Conservation (phyloP, 768 basidiomycete species). For the Sporobolomyces phaffii region DNA sequence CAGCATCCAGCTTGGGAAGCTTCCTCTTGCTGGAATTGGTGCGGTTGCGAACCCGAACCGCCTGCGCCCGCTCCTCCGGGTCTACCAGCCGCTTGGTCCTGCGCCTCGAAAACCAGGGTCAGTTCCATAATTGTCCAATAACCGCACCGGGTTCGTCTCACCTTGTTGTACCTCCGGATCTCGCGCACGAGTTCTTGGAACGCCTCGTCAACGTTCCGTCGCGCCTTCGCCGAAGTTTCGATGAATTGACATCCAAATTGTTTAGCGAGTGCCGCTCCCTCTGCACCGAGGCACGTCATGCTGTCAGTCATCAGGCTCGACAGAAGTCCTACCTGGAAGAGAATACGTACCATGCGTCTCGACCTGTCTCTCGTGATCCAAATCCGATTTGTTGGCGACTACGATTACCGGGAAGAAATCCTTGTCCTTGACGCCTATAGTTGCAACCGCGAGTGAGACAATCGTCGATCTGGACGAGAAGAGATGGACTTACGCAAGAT, state of each 20-base stretch:
- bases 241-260: constrained; percentile 48
- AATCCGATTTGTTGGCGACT: constrained; percentile 51
- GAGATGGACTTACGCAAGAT: constrained; percentile 45
- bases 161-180: constrained; percentile 49
- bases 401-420: constrained; percentile 51
- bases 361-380: constrained; percentile 48
- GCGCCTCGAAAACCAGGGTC: no score
- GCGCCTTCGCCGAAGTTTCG: constrained; percentile 51
- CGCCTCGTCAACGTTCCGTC: constrained; percentile 52
- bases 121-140: no score
- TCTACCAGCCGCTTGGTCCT: constrained; percentile 41
- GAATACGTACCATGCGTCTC: constrained; percentile 71
- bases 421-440: constrained; percentile 49
- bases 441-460: neutral
- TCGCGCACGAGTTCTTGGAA: constrained; percentile 49
- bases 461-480: no score
- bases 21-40: constrained; percentile 39
- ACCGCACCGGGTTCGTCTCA: no score
- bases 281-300: constrained; percentile 50
- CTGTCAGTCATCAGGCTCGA: neutral
- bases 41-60: constrained; percentile 5
- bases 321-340: neutral
- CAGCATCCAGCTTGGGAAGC: constrained; percentile 39
- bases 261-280: constrained; percentile 94
- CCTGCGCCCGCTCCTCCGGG: constrained; percentile 30